phyloP scores from a whole-genome alignment of 1,139 yeast species.

The Hyphopichia pseudoburtonii region DNA sequence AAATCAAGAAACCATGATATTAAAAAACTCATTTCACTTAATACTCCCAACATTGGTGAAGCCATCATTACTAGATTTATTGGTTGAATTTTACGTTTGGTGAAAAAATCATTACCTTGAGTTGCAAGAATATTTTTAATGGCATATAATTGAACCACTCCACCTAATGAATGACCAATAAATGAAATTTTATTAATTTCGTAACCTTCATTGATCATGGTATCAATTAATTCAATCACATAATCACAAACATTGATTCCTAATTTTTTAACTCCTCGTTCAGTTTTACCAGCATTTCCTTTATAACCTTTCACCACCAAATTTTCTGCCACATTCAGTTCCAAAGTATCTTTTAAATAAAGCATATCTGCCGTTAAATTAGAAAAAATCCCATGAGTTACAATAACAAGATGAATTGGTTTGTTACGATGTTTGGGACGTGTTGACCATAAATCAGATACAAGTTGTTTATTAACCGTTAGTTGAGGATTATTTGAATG shows the following conservation, averaged over 20 bases:
- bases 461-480: constrained; percentile 51
- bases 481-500: constrained; percentile 19
- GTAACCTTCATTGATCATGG: constrained; percentile 23
- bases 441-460: constrained; percentile 72
- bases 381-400: constrained; percentile 92
- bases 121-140: constrained; percentile 70
- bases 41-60: constrained; percentile 81
- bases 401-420: constrained; percentile 69
- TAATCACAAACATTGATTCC: constrained; percentile 79
- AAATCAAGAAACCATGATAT: constrained; percentile 80
- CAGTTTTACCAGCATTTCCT: constrained; percentile 87
- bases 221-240: constrained; percentile 54
- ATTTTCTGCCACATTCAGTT: constrained; percentile 57
- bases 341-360: constrained; percentile 78
- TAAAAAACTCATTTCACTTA: constrained; percentile 81
- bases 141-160: constrained; percentile 85
- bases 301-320: constrained; percentile 76
- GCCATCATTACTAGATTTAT: constrained; percentile 80
- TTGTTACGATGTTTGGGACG: constrained; percentile 32
- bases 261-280: constrained; percentile 78
- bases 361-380: constrained; percentile 88
- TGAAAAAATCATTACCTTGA: constrained; percentile 54
- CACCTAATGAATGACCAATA: constrained; percentile 91
- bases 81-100: constrained; percentile 51
- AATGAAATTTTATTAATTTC: constrained; percentile 69